These are phyloP conservation scores for Tetrapisispora nanseiensis DNA, from an alignment of 805 yeast genomes.

Conservation along the genomic window DNA sequence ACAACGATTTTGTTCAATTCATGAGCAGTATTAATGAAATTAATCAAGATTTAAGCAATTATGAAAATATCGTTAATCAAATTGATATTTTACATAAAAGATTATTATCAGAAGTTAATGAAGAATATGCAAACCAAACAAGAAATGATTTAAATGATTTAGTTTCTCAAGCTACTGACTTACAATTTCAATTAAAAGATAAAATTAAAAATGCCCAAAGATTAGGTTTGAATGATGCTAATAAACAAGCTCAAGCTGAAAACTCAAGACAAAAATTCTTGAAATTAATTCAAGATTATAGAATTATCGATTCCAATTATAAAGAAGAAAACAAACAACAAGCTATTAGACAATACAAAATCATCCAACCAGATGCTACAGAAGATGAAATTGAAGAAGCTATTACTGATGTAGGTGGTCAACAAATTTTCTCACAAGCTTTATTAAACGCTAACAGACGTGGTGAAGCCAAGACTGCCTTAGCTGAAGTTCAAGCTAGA, in stretches of 20 bases:
- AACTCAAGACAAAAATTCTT: constrained; percentile 77
- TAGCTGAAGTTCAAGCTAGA: constrained; percentile 91
- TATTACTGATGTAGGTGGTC: constrained; percentile 73
- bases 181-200: constrained; percentile 64
- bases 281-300: constrained; percentile 76
- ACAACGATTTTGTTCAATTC: constrained; percentile 48
- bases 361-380: constrained; percentile 79
- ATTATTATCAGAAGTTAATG: constrained; percentile 62
- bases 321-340: constrained; percentile 75
- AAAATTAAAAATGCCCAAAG: constrained; percentile 72
- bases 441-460: constrained; percentile 75
- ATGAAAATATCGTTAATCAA: constrained; percentile 56
- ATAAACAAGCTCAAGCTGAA: constrained; percentile 86
- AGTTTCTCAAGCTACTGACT: constrained; percentile 65
- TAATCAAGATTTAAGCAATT: constrained; percentile 60
- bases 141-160: constrained; percentile 70
- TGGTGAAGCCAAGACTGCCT: constrained; percentile 91
- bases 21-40: constrained; percentile 61
- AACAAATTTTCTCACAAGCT: constrained; percentile 92
- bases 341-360: constrained; percentile 86
- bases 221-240: constrained; percentile 57
- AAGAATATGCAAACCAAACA: constrained; percentile 55
- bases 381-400: constrained; percentile 78
- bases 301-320: constrained; percentile 78
- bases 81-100: constrained; percentile 63